These are phyloP conservation scores for Aspergillus sp. DNA, from an alignment of 2,329 filamentous ascomycete genomes.

Conservation along the genomic window DNA sequence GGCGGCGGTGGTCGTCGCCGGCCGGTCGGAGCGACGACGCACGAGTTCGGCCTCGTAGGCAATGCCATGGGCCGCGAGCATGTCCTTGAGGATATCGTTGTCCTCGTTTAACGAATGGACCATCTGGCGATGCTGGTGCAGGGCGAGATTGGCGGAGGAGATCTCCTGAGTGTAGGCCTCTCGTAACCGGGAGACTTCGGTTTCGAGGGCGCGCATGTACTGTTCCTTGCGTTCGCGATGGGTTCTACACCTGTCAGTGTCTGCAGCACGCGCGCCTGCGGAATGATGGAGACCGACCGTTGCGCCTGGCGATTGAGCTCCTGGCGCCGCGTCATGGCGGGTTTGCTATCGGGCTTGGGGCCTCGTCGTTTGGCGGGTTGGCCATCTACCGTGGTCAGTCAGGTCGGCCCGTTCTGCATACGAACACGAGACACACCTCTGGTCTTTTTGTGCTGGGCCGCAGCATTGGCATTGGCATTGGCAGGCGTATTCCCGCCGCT, in stretches of 20 bases:
- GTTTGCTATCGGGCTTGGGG: constrained; percentile 93
- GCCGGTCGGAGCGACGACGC: constrained; percentile 27
- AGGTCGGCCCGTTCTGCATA: background rate
- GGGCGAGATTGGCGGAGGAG: constrained; percentile 41
- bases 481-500: constrained; percentile 32
- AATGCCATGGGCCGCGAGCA: constrained; percentile 53
- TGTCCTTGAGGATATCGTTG: constrained; percentile 64
- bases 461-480: background rate
- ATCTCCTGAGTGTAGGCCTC: constrained; percentile 63
- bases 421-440: constrained; percentile 48
- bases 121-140: constrained; percentile 62
- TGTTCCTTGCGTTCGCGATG: constrained; percentile 94
- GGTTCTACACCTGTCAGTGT: constrained; percentile 52
- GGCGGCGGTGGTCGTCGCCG: background rate
- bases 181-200: constrained; percentile 81
- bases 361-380: constrained; percentile 81
- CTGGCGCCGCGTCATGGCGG: constrained; percentile 81
- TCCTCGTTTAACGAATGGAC: constrained; percentile 68
- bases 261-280: no score
- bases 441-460: constrained; percentile 61
- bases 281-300: constrained; percentile 47
- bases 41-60: constrained; percentile 44
- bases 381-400: constrained; percentile 53
- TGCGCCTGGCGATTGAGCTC: constrained; percentile 94
- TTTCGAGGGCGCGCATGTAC: constrained; percentile 89